Base-by-base conservation (phyloP, 192 early-diverging fungal genomes). In the Coemansia sp. region DNA sequence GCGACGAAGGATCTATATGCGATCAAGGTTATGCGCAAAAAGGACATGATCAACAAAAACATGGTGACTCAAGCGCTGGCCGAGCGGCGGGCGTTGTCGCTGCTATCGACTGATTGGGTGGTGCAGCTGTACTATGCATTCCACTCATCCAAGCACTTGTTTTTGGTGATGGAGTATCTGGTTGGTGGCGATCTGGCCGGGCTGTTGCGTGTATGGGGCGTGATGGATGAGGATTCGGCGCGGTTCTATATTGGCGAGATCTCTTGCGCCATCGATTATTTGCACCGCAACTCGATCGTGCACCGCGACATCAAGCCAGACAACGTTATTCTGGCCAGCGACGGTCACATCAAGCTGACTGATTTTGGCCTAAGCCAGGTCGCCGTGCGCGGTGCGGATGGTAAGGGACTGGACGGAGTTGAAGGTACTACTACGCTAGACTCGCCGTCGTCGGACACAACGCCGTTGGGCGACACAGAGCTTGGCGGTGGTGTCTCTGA, bases 331-430 rank as follows among this genome's bases (percentile, higher is more conserved):
- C 82, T 98, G 55, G 89, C 87, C 63, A 84, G 86, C 28, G 88
- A 93, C 49, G 94, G 94, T 0, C 94, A 96, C 67, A 87, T 95
- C 74, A 96, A 96, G 68, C 70, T 96, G 55, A 94, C 92, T 10
- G 95, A 97, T 67, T 97, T 97, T 91, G 95, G 95, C 5, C 83
- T 97, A 5, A 94, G 93, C 48, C 85, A 91, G 24, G 91, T 94
- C 38, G 75, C 86, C 6, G 84, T 93, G 15, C 79, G 73, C 49
- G 69, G 62, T 21, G 49, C 58, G 1, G 71, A 61, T 4, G 60
- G 40, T 59, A 72, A 67, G 56, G 65, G 53, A 7, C 21, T 61
- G 4, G 75, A 78, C n/a, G 75, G 70, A 6, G 57, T 56, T 6
- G 66, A 78, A 10, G 28, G 49, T 50, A 54, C 31, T 24, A 44